Base-by-base conservation (phyloP, 179 eudicot genomes). In the Beta corolliflora region DNA sequence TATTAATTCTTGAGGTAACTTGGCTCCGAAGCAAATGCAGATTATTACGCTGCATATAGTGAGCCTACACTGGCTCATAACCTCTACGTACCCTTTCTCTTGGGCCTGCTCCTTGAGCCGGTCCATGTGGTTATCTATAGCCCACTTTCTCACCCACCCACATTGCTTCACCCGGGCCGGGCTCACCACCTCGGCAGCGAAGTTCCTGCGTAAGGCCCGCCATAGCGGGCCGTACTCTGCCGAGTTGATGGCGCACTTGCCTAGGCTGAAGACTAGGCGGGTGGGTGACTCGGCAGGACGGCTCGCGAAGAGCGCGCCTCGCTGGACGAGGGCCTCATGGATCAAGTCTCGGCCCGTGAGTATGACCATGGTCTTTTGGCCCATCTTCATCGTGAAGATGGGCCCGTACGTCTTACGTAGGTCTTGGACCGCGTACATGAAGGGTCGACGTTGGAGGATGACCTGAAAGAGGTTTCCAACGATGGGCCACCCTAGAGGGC, bases 301-400 rank as follows among this genome's bases (percentile, higher is more conserved):
- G 80, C 86, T 88, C 0, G 98, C 95, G 46, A 93, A 92, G 53
- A 83, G 25, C 2, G 97, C 86, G 48, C 98, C 99, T 12, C 85
- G 87, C 7, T 87, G 89, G 25, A 95, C 94, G 0, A 95, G 89
- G 63, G 99, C 97, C 74, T 95, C 99, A 41, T 95, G 99, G 81
- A 92, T 95, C 45, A 95, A 97, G 41, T 92, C 93, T 0, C 97
- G 79, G 83, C 91, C 85, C 1, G 98, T 90, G 13, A 95, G 64
- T 67, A 95, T 84, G 3, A 95, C 78, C 12, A 95, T 84, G 58
- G 98, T 92, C 0, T 95, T 91, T 65, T 95, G 99, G 45, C 99
- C 99, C 99, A 95, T 95, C 56, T 89, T 87, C 93, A 95, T 87
- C 75, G 94, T 95, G 89, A 95, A 95, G 41, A 95, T 95, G 2